Conservation (phyloP, 305 asterid species). For the Salvia sclarea region DNA sequence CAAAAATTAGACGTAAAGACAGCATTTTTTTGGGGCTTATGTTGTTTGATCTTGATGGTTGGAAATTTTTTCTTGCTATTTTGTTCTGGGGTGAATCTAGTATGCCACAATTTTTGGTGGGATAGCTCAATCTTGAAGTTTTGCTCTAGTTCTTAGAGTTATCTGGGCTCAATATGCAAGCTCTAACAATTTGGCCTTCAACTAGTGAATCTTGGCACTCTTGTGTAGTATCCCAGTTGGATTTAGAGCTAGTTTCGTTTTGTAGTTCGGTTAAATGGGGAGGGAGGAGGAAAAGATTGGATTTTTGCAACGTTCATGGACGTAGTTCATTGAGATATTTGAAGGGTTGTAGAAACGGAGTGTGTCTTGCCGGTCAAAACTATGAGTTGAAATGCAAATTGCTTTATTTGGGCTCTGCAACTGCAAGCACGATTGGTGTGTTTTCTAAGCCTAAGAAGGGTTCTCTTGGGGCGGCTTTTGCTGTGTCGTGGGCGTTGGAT, state of each 20-base stretch:
- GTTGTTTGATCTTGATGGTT: conserved; percentile 21
- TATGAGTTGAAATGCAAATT: conserved; percentile 38
- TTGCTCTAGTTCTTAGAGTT: conserved; percentile 22
- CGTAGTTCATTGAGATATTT: conserved; percentile 27
- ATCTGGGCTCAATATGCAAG: conserved; percentile 62
- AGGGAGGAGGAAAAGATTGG: conserved; percentile 44
- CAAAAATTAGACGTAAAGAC: not conserved
- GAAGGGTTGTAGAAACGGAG: conserved; percentile 28
- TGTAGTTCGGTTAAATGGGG: conserved; percentile 38
- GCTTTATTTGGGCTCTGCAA: conserved; percentile 19
- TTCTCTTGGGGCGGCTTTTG: conserved; percentile 43
- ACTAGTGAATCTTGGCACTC: conserved; percentile 44
- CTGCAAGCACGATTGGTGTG: conserved; percentile 9
- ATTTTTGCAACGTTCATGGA: conserved; percentile 29
- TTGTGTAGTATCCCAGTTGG: conserved; percentile 45
- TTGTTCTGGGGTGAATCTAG: not conserved
- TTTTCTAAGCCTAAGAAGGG: conserved; percentile 38
- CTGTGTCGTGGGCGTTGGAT: conserved; percentile 55
- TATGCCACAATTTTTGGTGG: conserved; percentile 28
- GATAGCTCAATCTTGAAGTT: conserved; percentile 20
- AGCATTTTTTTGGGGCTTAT: not conserved
- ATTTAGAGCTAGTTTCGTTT: conserved; percentile 40
- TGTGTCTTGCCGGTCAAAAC: conserved; percentile 27
- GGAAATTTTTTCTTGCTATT: not conserved
- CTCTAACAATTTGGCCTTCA: conserved; percentile 60